Evolutionary conservation across 192 early-diverging fungal species (phyloP).

Genomic region (Coemansia sp.): DNA sequence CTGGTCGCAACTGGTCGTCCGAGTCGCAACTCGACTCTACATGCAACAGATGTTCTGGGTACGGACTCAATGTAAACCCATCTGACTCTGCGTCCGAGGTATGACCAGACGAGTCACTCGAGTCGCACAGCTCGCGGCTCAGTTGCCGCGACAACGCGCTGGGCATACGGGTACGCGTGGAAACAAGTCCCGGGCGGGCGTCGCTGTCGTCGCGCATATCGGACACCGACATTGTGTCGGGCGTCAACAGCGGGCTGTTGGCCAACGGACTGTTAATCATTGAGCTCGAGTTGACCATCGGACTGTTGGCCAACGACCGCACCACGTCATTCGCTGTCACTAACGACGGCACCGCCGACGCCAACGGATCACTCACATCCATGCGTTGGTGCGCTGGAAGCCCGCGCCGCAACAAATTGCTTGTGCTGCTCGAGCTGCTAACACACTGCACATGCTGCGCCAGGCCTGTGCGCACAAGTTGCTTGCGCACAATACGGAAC

Average conservation of each 20-base stretch:
- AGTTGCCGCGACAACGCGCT: slow-evolving; percentile 10
- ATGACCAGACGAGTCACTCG: slow-evolving; percentile 1
- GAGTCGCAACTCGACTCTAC: slow-evolving; percentile 33
- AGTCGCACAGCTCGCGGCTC: slow-evolving; percentile 2
- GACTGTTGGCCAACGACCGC: slow-evolving; percentile 3
- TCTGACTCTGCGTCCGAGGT: neutral
- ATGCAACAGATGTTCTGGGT: neutral
- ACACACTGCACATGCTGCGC: slow-evolving; percentile 10
- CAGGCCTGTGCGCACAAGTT: slow-evolving; percentile 29
- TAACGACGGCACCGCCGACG: slow-evolving; percentile 9
- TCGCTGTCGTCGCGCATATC: neutral
- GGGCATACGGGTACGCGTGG: neutral
- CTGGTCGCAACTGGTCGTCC: slow-evolving; percentile 25
- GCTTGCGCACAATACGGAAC: slow-evolving; percentile 38
- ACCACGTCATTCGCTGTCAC: slow-evolving; percentile 3
- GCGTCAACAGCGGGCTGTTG: too few relatives aligned
- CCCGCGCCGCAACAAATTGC: slow-evolving; percentile 17
- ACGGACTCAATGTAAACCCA: slow-evolving; percentile 2
- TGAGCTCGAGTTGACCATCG: neutral
- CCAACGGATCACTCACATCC: neutral
- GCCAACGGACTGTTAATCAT: neutral
- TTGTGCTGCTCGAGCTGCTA: slow-evolving; percentile 33
- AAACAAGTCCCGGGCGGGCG: neutral
- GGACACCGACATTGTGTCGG: neutral
- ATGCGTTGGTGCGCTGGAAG: neutral